Conservation (phyloP, 352 stramenopile genomes). For the Salisapilia sapeloensis region DNA sequence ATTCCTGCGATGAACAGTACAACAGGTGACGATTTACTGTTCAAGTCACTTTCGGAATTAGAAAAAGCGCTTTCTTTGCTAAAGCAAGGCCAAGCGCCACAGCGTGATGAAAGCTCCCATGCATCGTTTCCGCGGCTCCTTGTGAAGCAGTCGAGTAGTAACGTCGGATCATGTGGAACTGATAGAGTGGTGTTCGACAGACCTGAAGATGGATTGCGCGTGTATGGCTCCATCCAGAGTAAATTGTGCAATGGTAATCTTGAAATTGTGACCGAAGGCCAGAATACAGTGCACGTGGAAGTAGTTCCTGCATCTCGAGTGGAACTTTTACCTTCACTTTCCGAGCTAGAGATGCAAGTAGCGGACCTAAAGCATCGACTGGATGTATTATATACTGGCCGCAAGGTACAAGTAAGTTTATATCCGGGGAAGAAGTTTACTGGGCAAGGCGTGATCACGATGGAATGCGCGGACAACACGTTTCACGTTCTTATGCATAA, state of each 20-base stretch:
- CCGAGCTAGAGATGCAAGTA: slow-evolving; percentile 35
- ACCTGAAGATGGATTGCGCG: slow-evolving; percentile 13
- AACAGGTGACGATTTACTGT: too few species aligned
- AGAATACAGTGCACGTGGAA: slow-evolving; percentile 41
- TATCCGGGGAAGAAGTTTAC: slow-evolving; percentile 57
- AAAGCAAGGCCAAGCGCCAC: too few species aligned
- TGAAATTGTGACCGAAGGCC: slow-evolving; percentile 36
- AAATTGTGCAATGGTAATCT: slow-evolving; percentile 19
- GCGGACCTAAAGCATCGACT: slow-evolving; percentile 23
- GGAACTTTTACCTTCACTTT: slow-evolving; percentile 36
- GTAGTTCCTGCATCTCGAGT: slow-evolving; percentile 19
- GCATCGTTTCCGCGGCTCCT: too few species aligned
- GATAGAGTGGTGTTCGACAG: slow-evolving; percentile 37
- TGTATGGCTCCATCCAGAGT: slow-evolving; percentile 43
- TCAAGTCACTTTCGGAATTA: too few species aligned
- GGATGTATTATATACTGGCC: slow-evolving; percentile 48
- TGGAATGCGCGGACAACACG: slow-evolving; percentile 17
- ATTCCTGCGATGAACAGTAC: too few species aligned
- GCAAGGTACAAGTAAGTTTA: slow-evolving; percentile 54
- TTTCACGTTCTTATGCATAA: slow-evolving; percentile 54
- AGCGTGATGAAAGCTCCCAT: too few species aligned
- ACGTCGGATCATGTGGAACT: too few species aligned
- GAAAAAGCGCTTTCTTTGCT: too few species aligned
- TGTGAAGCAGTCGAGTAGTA: too few species aligned
- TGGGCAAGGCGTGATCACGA: slow-evolving; percentile 32